Evolutionary conservation across 345 rosid species (phyloP), one percentile per base, ranked within the genome.

Genomic region (Leavenworthia alabamica): DNA sequence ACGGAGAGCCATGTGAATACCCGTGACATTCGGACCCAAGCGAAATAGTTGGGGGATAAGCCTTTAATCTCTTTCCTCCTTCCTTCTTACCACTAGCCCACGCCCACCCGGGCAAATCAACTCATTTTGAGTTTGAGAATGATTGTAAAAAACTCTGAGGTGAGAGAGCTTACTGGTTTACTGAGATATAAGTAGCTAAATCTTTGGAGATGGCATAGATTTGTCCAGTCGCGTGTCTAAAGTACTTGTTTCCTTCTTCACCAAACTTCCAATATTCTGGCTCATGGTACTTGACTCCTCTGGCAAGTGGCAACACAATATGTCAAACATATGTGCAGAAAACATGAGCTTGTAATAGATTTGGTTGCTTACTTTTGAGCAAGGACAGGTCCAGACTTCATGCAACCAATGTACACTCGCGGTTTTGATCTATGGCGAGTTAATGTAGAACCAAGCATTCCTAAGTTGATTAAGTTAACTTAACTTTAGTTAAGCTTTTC

Each of bases 191-290:
- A 46, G 86, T 70, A 24, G 98, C 98, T n/a, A 92, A 90, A 45
- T 92, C 97, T 77, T 85, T 88, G 47, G 98, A 88, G 72, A 91
- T 73, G 65, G 80, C 98, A 31, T 91, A 88, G 31, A 91, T 75
- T 71, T 89, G 97, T n/a, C 98, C 95, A 3, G 96, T 89, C 0
- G 98, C 97, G 54, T 92, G 98, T 60, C 89, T 71, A 69, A 92
- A 89, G 47, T 92, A 92, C 44, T 82, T 79, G 80, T 92, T 92
- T 43, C 98, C 98, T 73, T 81, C 86, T 73, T 89, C 96, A 44
- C 98, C 96, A 61, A 91, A 91, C 73, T 91, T 91, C 95, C 95
- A 85, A 26, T 70, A 75, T 60, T 89, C 98, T 24, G 98, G 96
- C 47, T 92, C 98, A 10, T 86, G 90, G 71, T 92, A 92, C 49